Evolutionary conservation across 768 basidiomycete species (phyloP).

Genomic region (Amanita rubescens): DNA sequence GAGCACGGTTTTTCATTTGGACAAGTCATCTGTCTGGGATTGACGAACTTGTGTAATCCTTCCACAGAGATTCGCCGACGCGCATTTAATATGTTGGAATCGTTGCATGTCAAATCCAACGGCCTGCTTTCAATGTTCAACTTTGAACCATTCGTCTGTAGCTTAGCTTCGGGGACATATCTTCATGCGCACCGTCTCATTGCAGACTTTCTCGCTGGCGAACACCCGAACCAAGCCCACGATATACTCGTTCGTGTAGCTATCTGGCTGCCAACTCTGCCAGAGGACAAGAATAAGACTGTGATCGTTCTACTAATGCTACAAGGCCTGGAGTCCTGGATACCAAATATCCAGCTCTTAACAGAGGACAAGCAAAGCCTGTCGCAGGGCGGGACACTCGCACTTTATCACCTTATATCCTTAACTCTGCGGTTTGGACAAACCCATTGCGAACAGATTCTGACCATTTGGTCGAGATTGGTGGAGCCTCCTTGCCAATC

Average conservation of each 20-base stretch:
- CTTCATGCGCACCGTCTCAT: constrained; percentile 73
- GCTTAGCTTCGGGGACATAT: constrained; percentile 68
- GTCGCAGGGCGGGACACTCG: constrained; percentile 51
- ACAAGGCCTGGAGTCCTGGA: constrained; percentile 80
- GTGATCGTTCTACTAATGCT: constrained; percentile 52
- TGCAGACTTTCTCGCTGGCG: constrained; percentile 70
- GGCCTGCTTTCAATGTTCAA: constrained; percentile 63
- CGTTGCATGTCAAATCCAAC: constrained; percentile 59
- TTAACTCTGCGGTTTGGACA: constrained; percentile 71
- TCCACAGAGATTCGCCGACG: constrained; percentile 55
- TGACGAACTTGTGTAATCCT: constrained; percentile 81
- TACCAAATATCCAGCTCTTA: constrained; percentile 66
- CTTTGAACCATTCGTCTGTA: constrained; percentile 68
- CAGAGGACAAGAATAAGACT: constrained; percentile 38
- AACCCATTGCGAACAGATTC: constrained; percentile 72
- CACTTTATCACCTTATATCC: constrained; percentile 77
- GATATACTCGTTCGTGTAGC: constrained; percentile 66
- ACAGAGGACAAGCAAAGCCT: constrained; percentile 47
- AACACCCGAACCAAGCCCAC: constrained; percentile 60
- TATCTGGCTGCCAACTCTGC: constrained; percentile 62
- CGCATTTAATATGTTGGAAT: constrained; percentile 73
- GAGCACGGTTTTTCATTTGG: constrained; percentile 61
- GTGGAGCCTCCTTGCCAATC: constrained; percentile 63
- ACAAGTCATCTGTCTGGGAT: constrained; percentile 67
- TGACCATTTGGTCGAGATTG: constrained; percentile 70